phyloP scores from a whole-genome alignment of 2,329 filamentous ascomycete genomes.

The Myrmaecium sp. region DNA sequence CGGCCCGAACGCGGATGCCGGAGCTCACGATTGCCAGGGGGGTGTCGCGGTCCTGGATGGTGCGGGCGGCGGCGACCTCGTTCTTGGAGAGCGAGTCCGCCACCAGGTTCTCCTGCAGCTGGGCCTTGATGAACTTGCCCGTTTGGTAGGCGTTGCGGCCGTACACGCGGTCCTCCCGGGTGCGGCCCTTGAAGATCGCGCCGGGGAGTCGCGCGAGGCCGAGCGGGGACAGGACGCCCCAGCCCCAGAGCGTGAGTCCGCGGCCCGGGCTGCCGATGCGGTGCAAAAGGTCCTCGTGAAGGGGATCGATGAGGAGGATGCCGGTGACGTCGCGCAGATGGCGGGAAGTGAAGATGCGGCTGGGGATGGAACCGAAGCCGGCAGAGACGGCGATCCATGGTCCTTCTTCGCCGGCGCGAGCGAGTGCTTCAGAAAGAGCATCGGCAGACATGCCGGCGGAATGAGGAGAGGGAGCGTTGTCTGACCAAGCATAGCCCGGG shows the following conservation, averaged over 20 bases:
- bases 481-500: slow-evolving; percentile 73
- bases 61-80: slow-evolving; percentile 61
- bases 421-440: slow-evolving; percentile 71
- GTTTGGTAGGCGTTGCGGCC: slow-evolving; percentile 63
- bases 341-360: slow-evolving; percentile 75
- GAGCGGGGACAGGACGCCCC: slow-evolving; percentile 71
- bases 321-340: slow-evolving; percentile 60
- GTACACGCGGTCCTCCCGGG: slow-evolving; percentile 68
- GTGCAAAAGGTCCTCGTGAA: slow-evolving; percentile 73
- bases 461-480: slow-evolving; percentile 85
- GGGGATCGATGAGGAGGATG: slow-evolving; percentile 68
- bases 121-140: slow-evolving; percentile 74
- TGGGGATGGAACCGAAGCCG: slow-evolving; percentile 76
- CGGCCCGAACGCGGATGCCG: slow-evolving; percentile 48
- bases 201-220: slow-evolving; percentile 67
- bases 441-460: slow-evolving; percentile 88
- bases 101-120: slow-evolving; percentile 83
- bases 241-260: slow-evolving; percentile 75
- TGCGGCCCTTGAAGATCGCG: slow-evolving; percentile 67
- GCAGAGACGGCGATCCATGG: slow-evolving; percentile 81
- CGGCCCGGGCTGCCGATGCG: slow-evolving; percentile 48
- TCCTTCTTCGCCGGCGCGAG: slow-evolving; percentile 61
- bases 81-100: slow-evolving; percentile 69
- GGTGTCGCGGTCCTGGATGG: slow-evolving; percentile 61
- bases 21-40: slow-evolving; percentile 72